Evolutionary conservation across 163 green algal genomes (phyloP).

Genomic region (Scenedesmus sp.): DNA sequence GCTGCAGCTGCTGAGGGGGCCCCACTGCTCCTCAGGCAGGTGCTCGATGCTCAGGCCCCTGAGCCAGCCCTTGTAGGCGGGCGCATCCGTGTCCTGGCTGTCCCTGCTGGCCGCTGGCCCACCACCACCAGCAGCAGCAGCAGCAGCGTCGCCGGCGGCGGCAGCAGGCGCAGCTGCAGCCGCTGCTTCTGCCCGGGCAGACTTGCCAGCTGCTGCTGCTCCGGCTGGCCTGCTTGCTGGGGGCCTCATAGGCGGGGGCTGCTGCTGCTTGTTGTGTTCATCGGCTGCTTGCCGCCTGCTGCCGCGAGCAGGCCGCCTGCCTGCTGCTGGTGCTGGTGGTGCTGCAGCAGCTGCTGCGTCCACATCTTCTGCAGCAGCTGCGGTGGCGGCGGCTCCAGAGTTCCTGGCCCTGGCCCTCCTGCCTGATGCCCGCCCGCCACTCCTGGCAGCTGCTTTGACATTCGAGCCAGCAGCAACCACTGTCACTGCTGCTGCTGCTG

Average conservation of each 20-base stretch:
- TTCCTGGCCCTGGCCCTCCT: background rate
- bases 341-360: background rate
- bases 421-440: background rate
- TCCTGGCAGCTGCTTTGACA: background rate
- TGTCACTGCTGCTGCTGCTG: constrained; percentile 20
- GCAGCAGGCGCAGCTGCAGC: background rate
- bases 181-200: background rate
- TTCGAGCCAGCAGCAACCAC: background rate
- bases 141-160: background rate
- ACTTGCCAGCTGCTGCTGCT: constrained; percentile 4
- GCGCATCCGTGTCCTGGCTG: background rate
- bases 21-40: background rate
- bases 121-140: background rate
- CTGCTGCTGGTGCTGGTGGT: background rate
- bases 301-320: background rate
- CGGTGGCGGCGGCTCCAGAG: background rate
- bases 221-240: background rate
- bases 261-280: background rate
- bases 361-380: background rate
- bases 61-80: constrained; percentile 13
- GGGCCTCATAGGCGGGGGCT: background rate
- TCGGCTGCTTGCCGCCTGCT: background rate
- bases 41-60: constrained; percentile 1
- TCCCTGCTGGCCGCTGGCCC: background rate
- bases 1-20: constrained; percentile 48